Evolutionary conservation across 345 rosid genomes (phyloP).

Genomic region (Arabidopsis suecica): DNA sequence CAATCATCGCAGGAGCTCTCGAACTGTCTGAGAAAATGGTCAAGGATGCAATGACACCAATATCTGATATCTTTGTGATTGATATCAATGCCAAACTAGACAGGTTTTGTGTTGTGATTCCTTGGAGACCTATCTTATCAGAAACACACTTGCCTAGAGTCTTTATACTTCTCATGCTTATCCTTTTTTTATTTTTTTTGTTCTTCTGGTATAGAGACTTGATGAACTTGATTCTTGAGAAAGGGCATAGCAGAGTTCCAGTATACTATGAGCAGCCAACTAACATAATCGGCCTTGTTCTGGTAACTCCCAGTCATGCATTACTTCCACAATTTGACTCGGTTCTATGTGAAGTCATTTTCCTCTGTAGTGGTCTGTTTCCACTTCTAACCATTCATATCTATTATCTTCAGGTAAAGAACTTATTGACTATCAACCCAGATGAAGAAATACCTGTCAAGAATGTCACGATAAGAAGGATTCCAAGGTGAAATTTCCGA

Average conservation of each 20-base stretch:
- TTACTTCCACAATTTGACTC: conserved; percentile 4
- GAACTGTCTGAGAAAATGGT: conserved; percentile 88
- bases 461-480: conserved; percentile 82
- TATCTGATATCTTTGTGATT: conserved; percentile 76
- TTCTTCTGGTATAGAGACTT: conserved; percentile 55
- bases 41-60: conserved; percentile 90
- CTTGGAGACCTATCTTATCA: conserved; percentile 12
- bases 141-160: conserved; percentile 17
- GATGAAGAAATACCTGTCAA: conserved; percentile 84
- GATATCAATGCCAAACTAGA: conserved; percentile 86
- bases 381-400: conserved; percentile 1
- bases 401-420: conserved; percentile 62
- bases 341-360: conserved; percentile 5
- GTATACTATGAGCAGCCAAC: conserved; percentile 90
- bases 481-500: conserved; percentile 69
- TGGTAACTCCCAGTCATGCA: conserved; percentile 54
- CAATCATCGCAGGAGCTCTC: conserved; percentile 99
- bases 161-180: conserved; percentile 14
- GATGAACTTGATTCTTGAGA: conserved; percentile 88
- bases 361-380: background rate
- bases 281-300: conserved; percentile 88
- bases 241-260: conserved; percentile 98
- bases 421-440: conserved; percentile 81
- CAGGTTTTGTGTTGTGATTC: conserved; percentile 53
- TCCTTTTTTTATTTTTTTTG: background rate